Evolutionary conservation across 495 filamentous ascomycete genomes (phyloP), one percentile per base, ranked within the genome.

Genomic region (Peziza echinospora): DNA sequence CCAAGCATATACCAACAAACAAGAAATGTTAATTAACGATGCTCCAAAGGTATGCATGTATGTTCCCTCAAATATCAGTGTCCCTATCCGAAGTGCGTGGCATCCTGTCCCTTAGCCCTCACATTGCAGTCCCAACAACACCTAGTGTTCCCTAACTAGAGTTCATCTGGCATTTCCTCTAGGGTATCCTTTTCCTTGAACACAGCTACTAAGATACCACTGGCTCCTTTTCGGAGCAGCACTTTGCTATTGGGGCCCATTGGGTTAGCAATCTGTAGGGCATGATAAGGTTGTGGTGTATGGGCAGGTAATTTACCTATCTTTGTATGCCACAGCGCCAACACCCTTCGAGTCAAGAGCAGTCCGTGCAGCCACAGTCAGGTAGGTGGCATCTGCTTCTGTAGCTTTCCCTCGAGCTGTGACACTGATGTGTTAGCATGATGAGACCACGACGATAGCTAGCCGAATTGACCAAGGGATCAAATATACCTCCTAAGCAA

Each of bases 381-480:
- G 43, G 44, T 53, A 61, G n/a, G 59, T 53, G 42, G 59, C 58
- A 49, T 61, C 59, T 19, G 55, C 52, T 28, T 61, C 59, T 2
- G 47, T 53, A 16, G 59, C 59, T 39, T 58, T 58, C n/a, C 57
- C 57, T 1, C 50, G 48, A 9, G 57, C 57, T 58, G 30, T 25
- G 30, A 13, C 30, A 11, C 3, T 41, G 39, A 24, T 26, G 9
- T 7, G 28, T 56, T 16, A 50, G 22, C 16, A 37, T 37, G 30
- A 13, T 5, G 21, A 26, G 45, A 26, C 26, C 30, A 13, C 21
- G 42, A 5, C 42, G 47, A 11, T 4, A 22, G 19, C 39, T n/a
- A 34, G n/a, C 26, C 26, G 7, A 7, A 7, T 34, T 24, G 5
- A 5, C 28, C 11, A 39, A 2, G 9, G 22, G 16, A 24, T 13